phyloP scores from a whole-genome alignment of 1,284 basidiomycete species.

The Xerocomus tenax region DNA sequence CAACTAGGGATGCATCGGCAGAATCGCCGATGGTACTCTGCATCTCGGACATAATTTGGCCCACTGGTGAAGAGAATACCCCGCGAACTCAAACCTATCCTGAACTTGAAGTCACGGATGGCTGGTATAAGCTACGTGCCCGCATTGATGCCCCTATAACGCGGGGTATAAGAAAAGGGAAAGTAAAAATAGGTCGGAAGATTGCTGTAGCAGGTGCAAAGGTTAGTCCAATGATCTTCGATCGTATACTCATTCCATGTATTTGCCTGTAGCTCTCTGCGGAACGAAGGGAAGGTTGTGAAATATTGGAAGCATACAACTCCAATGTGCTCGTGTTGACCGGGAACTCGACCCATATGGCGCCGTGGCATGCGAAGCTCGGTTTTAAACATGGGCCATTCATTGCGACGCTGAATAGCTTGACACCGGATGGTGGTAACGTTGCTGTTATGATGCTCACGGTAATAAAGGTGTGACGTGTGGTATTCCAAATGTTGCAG shows the following conservation, averaged over 20 bases:
- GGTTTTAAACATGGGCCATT: constrained; percentile 64
- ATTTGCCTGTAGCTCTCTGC: constrained; percentile 50
- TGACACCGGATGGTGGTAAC: constrained; percentile 76
- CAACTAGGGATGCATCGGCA: constrained; percentile 67
- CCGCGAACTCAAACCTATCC: constrained; percentile 36
- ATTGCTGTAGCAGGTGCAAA: constrained; percentile 72
- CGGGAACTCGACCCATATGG: constrained; percentile 81
- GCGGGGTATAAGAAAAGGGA: constrained; percentile 59
- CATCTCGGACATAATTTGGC: constrained; percentile 64
- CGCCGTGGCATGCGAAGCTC: constrained; percentile 80
- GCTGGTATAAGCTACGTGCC: constrained; percentile 87
- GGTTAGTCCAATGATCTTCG: constrained; percentile 38
- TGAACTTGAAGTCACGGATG: constrained; percentile 84
- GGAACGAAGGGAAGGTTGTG: constrained; percentile 66
- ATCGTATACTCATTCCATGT: background rate
- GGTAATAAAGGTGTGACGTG: constrained; percentile 52
- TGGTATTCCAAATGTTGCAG: constrained; percentile 1
- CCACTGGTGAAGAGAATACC: constrained; percentile 37
- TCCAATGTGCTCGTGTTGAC: constrained; percentile 59
- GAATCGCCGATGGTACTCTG: constrained; percentile 76
- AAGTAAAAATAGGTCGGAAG: constrained; percentile 74
- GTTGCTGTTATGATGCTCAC: constrained; percentile 72
- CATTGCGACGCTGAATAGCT: constrained; percentile 68
- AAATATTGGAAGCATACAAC: constrained; percentile 76
- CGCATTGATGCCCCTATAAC: constrained; percentile 66